These are phyloP conservation scores for Limonium bicolor DNA, from an alignment of 148 eudicot genomes.

Conservation along the genomic window DNA sequence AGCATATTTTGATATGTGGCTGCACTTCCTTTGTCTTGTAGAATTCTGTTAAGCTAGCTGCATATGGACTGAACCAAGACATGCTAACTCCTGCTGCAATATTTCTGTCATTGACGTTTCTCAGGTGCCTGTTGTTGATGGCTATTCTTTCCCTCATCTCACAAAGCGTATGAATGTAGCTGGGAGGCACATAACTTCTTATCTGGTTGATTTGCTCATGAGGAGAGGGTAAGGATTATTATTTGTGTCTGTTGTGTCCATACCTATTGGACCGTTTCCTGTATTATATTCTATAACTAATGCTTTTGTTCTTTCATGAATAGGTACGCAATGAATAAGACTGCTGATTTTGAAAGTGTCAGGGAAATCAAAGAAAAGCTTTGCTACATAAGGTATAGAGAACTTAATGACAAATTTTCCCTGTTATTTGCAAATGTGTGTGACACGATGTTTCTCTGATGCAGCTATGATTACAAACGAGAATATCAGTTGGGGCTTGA, in stretches of 20 bases:
- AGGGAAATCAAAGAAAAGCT: constrained; percentile 97
- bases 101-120: too few relatives aligned
- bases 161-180: constrained; percentile 99
- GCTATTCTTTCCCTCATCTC: constrained; percentile 98
- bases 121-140: constrained; percentile 99
- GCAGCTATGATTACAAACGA: constrained; percentile 97
- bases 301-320: constrained; percentile 17
- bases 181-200: constrained; percentile 93
- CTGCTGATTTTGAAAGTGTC: constrained; percentile 95
- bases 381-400: constrained; percentile 75
- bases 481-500: constrained; percentile 98
- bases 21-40: too few relatives aligned
- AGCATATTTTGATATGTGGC: too few relatives aligned
- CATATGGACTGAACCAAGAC: too few relatives aligned
- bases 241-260: too few relatives aligned
- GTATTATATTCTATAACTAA: too few relatives aligned
- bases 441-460: too few relatives aligned
- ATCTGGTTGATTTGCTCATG: constrained; percentile 85
- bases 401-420: too few relatives aligned
- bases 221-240: constrained; percentile 76
- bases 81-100: too few relatives aligned
- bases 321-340: constrained; percentile 92
- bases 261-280: too few relatives aligned
- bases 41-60: too few relatives aligned
- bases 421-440: too few relatives aligned